Evolutionary conservation across 176 grass and related monocot genomes (phyloP).

Genomic region (Oryza longistaminata): DNA sequence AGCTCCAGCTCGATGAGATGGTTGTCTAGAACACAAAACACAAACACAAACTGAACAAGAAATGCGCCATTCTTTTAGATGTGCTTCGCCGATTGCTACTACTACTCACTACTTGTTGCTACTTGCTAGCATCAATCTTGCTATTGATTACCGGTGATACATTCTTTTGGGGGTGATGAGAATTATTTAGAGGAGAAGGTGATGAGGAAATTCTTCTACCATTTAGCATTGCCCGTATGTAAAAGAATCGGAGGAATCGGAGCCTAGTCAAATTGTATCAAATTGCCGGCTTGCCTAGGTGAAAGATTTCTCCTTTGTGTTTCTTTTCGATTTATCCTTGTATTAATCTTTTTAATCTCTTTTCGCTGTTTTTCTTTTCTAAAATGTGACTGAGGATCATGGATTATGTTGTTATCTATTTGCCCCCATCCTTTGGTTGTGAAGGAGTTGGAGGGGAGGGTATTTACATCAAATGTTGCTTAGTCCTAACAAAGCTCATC

Average conservation of each 20-base stretch:
- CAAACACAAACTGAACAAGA: slow-evolving; percentile 40
- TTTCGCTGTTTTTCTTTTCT: slow-evolving; percentile 21
- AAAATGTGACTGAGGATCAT: slow-evolving; percentile 34
- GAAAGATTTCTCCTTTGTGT: slow-evolving; percentile 19
- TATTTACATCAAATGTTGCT: slow-evolving; percentile 31
- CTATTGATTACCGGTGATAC: slow-evolving; percentile 31
- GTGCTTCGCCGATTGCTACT: slow-evolving; percentile 25
- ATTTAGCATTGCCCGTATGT: slow-evolving; percentile 24
- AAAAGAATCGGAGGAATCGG: slow-evolving; percentile 22
- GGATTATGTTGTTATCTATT: slow-evolving; percentile 44
- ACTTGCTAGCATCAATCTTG: slow-evolving; percentile 21
- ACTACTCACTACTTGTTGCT: not conserved
- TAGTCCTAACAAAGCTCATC: slow-evolving; percentile 11
- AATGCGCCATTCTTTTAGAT: slow-evolving; percentile 39
- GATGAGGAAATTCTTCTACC: slow-evolving; percentile 20
- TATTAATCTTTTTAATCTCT: not conserved
- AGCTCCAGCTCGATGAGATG: slow-evolving; percentile 77
- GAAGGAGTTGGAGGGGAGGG: slow-evolving; percentile 18
- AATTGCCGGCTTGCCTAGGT: slow-evolving; percentile 28
- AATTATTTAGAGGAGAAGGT: slow-evolving; percentile 35
- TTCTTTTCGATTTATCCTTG: slow-evolving; percentile 3
- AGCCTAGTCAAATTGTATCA: slow-evolving; percentile 35
- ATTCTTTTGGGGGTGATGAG: slow-evolving; percentile 49
- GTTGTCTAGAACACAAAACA: slow-evolving; percentile 42
- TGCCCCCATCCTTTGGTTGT: slow-evolving; percentile 29